Evolutionary conservation across 805 yeast genomes (phyloP), one percentile per base, ranked within the genome.

Genomic region (Candida schatavii): DNA sequence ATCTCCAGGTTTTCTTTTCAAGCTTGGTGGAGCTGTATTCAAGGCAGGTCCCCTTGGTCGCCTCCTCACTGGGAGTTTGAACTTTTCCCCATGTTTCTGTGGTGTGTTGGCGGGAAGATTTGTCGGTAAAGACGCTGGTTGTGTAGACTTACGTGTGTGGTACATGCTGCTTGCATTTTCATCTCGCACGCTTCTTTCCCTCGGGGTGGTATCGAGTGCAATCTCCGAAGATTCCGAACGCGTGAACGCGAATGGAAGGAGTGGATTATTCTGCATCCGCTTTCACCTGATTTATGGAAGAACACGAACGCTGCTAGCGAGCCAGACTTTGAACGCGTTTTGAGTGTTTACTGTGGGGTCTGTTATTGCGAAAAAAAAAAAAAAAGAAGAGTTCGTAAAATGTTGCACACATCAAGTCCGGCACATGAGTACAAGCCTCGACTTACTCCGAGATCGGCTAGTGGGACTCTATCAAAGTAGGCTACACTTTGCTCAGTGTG

Each of bases 161-260:
- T 72, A 72, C 42, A 52, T 56, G 36, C 75, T 71, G 3, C 66
- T 57, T 9, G 77, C 77, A 53, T 74, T 70, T 46, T 62, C 63
- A 48, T 73, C 77, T 14, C 67, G 61, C 5, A 60, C 62, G 9
- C 49, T 56, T 26, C 70, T 49, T 14, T 67, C 69, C 37, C 72
- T 50, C 2, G 78, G 79, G 13, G 65, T 61, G 1, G 69, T 60
- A 32, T 65, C 61, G 15, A 74, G 49, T 0, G 70, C 62, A 10
- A 55, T 47, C 22, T 55, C 54, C 0, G 59, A 44, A 17, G 66
- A 50, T 2, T 75, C 65, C 2, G 66, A 52, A 7, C 64, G 56
- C 44, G 65, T 70, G 47, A 61, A 76, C 3, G 80, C 76, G 59
- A 75, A 70, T 4, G 82, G 81, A n/a, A 75, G 60, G 20, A 77